phyloP scores from a whole-genome alignment of 129 eudicot genomes.

The Lactuca saligna region DNA sequence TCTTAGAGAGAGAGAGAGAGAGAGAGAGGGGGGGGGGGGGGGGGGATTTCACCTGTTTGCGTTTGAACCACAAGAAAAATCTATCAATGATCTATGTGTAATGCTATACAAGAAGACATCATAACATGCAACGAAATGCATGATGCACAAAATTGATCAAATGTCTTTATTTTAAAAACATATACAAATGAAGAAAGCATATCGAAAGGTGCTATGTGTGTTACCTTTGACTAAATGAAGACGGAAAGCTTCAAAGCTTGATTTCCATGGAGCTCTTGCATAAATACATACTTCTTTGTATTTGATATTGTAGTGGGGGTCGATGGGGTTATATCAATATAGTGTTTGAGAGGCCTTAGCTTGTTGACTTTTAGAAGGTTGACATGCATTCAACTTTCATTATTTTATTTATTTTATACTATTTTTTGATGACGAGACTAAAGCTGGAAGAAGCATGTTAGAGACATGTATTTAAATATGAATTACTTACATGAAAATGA shows the following conservation, averaged over 20 bases:
- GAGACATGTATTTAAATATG: constrained; percentile 19
- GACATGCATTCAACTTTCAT: constrained; percentile 14
- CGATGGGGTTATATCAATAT: constrained; percentile 24
- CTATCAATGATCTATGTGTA: background rate
- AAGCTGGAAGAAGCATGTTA: constrained; percentile 37
- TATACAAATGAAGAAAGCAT: background rate
- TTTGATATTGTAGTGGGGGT: constrained; percentile 23
- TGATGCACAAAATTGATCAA: background rate
- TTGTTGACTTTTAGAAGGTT: constrained; percentile 33
- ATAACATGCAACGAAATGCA: background rate
- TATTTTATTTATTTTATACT: constrained; percentile 2
- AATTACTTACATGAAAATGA: constrained; percentile 18
- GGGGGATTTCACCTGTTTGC: constrained; percentile 16
- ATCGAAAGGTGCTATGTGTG: background rate
- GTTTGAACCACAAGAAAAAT: background rate
- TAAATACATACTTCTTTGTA: constrained; percentile 17
- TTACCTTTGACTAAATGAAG: constrained; percentile 21
- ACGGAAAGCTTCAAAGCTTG: constrained; percentile 29
- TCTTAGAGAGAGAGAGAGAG: constrained; percentile 1
- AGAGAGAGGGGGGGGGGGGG: no score
- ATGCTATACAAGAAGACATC: background rate
- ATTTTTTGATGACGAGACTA: constrained; percentile 30
- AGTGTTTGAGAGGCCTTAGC: constrained; percentile 18
- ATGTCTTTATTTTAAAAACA: background rate
- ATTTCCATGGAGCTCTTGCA: constrained; percentile 17